Conservation (phyloP, 805 yeast genomes). For the Ogataea angusta region DNA sequence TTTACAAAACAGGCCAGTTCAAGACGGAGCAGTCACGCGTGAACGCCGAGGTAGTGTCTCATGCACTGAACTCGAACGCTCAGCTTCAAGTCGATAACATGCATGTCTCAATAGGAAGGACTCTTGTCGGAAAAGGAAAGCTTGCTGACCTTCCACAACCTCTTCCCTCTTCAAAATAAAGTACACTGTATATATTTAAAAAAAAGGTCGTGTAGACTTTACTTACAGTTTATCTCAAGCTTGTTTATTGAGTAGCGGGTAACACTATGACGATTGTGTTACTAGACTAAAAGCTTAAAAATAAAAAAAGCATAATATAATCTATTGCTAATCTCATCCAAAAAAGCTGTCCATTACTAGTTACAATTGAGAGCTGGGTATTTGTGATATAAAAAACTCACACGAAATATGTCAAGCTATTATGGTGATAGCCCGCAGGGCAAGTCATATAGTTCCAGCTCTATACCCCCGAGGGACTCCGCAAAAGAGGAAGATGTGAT, state of each 20-base stretch:
- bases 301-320: not conserved
- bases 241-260: not conserved
- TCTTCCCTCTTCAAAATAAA: conserved; percentile 10
- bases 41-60: conserved; percentile 31
- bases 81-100: conserved; percentile 30
- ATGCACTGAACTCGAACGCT: conserved; percentile 30
- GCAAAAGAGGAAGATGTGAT: conserved; percentile 7
- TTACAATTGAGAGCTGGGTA: not conserved
- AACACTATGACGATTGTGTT: not conserved
- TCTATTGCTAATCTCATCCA: too few species aligned
- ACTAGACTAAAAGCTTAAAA: not conserved
- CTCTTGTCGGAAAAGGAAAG: conserved; percentile 19
- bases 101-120: conserved; percentile 19
- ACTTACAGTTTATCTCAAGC: not conserved
- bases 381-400: not conserved
- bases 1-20: conserved; percentile 19
- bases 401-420: not conserved
- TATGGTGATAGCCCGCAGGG: not conserved
- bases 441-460: not conserved
- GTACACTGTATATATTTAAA: conserved; percentile 5
- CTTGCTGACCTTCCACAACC: conserved; percentile 23
- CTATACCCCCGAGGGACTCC: not conserved
- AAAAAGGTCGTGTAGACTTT: conserved; percentile 1
- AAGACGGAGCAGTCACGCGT: conserved; percentile 25
- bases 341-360: not conserved